Evolutionary conservation across 495 filamentous ascomycete species (phyloP).

Genomic region (Talaromyces nanjingensis): DNA sequence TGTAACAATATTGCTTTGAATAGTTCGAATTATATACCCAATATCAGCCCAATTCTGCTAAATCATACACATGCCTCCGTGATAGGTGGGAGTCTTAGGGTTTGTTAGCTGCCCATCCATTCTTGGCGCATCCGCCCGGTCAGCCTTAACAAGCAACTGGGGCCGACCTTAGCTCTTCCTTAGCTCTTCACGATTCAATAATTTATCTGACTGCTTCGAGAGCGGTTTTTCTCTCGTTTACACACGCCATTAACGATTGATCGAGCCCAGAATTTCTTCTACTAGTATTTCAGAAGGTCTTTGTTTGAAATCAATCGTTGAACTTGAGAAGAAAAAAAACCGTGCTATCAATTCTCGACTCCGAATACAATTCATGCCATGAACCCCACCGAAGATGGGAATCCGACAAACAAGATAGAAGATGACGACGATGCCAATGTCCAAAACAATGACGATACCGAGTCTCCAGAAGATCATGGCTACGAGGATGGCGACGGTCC

Average conservation of each 20-base stretch:
- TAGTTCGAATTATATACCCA: background rate
- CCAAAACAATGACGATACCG: slow-evolving; percentile 11
- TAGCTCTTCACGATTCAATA: background rate
- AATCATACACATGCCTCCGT: background rate
- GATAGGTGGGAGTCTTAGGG: background rate
- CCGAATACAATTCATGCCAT: background rate
- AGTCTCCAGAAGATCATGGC: slow-evolving; percentile 14
- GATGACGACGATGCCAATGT: slow-evolving; percentile 12
- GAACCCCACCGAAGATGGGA: slow-evolving; percentile 3
- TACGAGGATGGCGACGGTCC: background rate
- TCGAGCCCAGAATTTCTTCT: background rate
- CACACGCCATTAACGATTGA: background rate
- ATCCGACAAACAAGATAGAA: slow-evolving; percentile 13
- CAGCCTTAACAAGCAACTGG: slow-evolving; percentile 1
- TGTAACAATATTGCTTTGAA: background rate
- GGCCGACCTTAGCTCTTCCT: background rate
- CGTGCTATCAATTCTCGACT: background rate
- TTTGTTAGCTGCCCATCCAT: background rate
- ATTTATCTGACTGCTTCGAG: background rate
- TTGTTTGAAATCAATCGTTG: background rate
- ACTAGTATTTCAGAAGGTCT: background rate
- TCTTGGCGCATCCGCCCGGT: background rate
- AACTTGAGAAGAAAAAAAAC: background rate
- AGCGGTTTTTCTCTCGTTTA: background rate
- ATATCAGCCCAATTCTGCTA: background rate